These are phyloP conservation scores for Somion occarium DNA, from an alignment of 1,284 basidiomycete species.

Conservation along the genomic window DNA sequence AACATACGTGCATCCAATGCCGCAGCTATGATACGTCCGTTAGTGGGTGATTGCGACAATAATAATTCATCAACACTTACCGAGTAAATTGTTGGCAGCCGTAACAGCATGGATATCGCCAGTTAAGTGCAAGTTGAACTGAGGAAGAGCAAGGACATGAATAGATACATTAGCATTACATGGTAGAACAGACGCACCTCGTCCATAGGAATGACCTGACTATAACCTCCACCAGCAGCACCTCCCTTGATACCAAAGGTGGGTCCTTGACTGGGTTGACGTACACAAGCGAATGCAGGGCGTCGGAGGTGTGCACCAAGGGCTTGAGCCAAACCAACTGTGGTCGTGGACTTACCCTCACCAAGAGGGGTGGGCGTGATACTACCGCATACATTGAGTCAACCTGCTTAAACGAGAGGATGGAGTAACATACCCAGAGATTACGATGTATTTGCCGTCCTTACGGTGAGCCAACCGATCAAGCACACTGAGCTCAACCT, in stretches of 20 bases:
- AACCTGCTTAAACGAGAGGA: slow-evolving; percentile 4
- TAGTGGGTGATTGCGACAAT: slow-evolving; percentile 3
- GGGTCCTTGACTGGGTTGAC: slow-evolving; percentile 97
- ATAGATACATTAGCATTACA: too few species aligned
- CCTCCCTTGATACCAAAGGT: slow-evolving; percentile 99
- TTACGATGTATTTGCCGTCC: slow-evolving; percentile 96
- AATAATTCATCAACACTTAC: slow-evolving; percentile 29
- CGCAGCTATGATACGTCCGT: slow-evolving; percentile 83
- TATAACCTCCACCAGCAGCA: slow-evolving; percentile 97
- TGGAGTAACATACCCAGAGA: slow-evolving; percentile 68
- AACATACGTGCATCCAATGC: slow-evolving; percentile 97
- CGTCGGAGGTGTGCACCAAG: slow-evolving; percentile 93
- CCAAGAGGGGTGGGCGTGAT: slow-evolving; percentile 98
- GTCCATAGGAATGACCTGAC: slow-evolving; percentile 99
- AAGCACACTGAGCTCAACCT: slow-evolving; percentile 89
- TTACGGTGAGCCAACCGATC: slow-evolving; percentile 83
- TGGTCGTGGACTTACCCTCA: slow-evolving; percentile 99
- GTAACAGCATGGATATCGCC: slow-evolving; percentile 98
- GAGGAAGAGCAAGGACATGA: slow-evolving; percentile 9
- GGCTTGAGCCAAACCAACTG: slow-evolving; percentile 95
- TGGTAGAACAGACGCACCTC: slow-evolving; percentile 68
- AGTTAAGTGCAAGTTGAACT: slow-evolving; percentile 95
- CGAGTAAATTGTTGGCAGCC: slow-evolving; percentile 95
- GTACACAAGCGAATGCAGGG: slow-evolving; percentile 95
- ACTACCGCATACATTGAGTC: slow-evolving; percentile 32